A percentile compares a stretch with the other conserved stretches of the same genome.
These are phyloP conservation scores for Ceratobasidium sp. DNA, from an alignment of 1,284 basidiomycete species.

Conservation along the genomic window DNA sequence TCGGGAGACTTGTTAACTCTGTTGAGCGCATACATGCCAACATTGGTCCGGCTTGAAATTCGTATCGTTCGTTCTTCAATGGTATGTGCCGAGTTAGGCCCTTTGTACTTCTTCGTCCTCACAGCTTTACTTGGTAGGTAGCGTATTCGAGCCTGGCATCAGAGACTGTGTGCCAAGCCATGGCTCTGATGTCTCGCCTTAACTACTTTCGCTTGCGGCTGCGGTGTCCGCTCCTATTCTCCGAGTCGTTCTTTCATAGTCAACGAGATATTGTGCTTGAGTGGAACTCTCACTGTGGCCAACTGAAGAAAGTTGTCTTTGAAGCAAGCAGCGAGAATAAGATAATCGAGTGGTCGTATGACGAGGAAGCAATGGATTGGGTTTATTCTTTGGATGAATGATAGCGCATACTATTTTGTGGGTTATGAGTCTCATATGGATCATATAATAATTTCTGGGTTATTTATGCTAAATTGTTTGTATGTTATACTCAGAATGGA, in stretches of 20 bases:
- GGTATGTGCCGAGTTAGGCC: background rate
- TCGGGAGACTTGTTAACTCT: constrained; percentile 1
- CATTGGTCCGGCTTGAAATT: constrained; percentile 6
- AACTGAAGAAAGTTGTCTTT: constrained; percentile 9
- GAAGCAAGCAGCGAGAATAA: constrained; percentile 30
- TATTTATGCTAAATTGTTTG: background rate
- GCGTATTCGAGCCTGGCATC: constrained; percentile 26
- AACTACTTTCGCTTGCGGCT: constrained; percentile 11
- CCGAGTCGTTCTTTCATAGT: background rate
- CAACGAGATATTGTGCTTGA: constrained; percentile 24
- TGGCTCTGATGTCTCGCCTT: constrained; percentile 8
- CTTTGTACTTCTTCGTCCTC: background rate
- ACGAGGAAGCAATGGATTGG: constrained; percentile 34
- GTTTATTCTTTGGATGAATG: constrained; percentile 20
- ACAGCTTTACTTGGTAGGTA: background rate
- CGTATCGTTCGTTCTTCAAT: constrained; percentile 24
- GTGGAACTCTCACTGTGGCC: constrained; percentile 5
- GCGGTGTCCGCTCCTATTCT: constrained; percentile 12
- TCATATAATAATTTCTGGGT: background rate
- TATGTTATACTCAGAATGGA: background rate
- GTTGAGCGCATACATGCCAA: constrained; percentile 8
- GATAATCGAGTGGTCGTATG: constrained; percentile 22
- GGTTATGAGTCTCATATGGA: no score
- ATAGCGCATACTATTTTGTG: background rate
- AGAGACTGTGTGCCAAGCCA: constrained; percentile 24